Percentiles rank a stretch among this genome's conserved stretches.
phyloP scores from a whole-genome alignment of 805 yeast genomes.

The Ogataea nakhonphanomensis region DNA sequence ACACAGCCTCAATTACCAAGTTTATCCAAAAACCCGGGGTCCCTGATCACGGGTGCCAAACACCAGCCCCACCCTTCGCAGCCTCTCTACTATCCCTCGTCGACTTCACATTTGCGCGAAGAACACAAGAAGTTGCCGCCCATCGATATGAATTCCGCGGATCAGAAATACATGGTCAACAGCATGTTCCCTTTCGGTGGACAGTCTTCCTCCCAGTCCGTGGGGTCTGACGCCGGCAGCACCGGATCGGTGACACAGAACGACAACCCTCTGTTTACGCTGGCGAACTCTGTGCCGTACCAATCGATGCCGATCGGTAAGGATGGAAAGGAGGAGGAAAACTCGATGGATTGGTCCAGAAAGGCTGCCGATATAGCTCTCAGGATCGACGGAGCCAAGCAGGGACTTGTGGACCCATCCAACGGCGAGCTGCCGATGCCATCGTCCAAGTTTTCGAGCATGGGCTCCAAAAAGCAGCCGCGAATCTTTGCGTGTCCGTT shows the following conservation, averaged over 20 bases:
- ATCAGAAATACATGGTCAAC: conserved; percentile 4
- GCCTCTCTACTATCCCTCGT: conserved; percentile 14
- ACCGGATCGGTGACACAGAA: conserved; percentile 7
- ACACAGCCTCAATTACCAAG: conserved; percentile 26
- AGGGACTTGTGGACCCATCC: neutral
- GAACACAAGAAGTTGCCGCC: conserved; percentile 17
- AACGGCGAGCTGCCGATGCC: conserved; percentile 12
- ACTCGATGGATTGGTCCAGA: conserved; percentile 23
- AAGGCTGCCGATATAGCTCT: conserved; percentile 28
- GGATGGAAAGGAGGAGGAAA: conserved; percentile 6
- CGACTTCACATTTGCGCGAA: conserved; percentile 19
- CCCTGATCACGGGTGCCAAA: conserved; percentile 4
- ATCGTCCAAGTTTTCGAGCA: conserved; percentile 3
- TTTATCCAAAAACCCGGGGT: conserved; percentile 16
- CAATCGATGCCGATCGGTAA: conserved; percentile 11
- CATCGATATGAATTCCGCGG: conserved; percentile 12
- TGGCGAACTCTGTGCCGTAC: conserved; percentile 29
- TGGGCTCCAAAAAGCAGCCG: conserved; percentile 10
- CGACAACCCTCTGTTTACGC: conserved; percentile 29
- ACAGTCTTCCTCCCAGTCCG: conserved; percentile 11
- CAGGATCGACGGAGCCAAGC: conserved; percentile 9
- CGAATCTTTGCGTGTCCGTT: conserved; percentile 25
- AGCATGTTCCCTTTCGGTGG: conserved; percentile 17
- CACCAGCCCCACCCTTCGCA: conserved; percentile 5
- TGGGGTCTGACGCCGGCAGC: conserved; percentile 2